Percentiles rank a stretch among this genome's conserved stretches.
These are phyloP conservation scores for Pseudevernia furfuracea DNA, from an alignment of 495 filamentous ascomycete genomes.

Conservation along the genomic window DNA sequence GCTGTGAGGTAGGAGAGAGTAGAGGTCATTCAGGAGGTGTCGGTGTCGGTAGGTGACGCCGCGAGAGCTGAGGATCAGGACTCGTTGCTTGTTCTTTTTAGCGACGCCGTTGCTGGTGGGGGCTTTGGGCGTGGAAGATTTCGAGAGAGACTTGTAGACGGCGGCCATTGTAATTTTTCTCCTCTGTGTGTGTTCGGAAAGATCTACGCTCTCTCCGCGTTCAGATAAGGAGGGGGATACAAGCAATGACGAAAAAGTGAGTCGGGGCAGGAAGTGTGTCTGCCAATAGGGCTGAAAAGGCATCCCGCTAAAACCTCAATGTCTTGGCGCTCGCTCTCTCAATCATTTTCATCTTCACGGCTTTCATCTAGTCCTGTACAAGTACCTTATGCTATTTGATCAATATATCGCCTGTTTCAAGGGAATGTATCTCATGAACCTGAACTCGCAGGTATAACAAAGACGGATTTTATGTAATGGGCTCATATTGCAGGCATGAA, in stretches of 20 bases:
- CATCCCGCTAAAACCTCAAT: neutral
- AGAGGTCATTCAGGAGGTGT: slow-evolving; percentile 85
- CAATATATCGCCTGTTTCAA: too few relatives aligned
- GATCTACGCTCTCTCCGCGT: neutral
- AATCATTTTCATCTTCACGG: neutral
- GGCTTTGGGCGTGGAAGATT: slow-evolving; percentile 27
- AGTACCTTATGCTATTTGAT: too few relatives aligned
- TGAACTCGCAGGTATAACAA: too few relatives aligned
- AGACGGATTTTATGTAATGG: too few relatives aligned
- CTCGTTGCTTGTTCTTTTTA: slow-evolving; percentile 64
- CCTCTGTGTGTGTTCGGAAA: too few relatives aligned
- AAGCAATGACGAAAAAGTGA: too few relatives aligned
- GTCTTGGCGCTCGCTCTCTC: neutral
- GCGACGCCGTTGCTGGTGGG: slow-evolving; percentile 31
- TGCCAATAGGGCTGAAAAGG: neutral
- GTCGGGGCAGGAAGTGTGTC: too few relatives aligned
- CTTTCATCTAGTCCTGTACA: too few relatives aligned
- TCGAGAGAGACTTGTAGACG: slow-evolving; percentile 88
- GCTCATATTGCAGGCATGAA: too few relatives aligned
- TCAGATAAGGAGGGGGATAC: too few relatives aligned
- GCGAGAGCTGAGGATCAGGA: slow-evolving; percentile 81
- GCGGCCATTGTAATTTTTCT: slow-evolving; percentile 57
- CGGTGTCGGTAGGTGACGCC: slow-evolving; percentile 88
- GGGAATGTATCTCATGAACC: too few relatives aligned
- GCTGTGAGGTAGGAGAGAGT: slow-evolving; percentile 79